These are phyloP conservation scores for Neurospora sp. DNA, from an alignment of 495 filamentous ascomycete species.

Conservation along the genomic window DNA sequence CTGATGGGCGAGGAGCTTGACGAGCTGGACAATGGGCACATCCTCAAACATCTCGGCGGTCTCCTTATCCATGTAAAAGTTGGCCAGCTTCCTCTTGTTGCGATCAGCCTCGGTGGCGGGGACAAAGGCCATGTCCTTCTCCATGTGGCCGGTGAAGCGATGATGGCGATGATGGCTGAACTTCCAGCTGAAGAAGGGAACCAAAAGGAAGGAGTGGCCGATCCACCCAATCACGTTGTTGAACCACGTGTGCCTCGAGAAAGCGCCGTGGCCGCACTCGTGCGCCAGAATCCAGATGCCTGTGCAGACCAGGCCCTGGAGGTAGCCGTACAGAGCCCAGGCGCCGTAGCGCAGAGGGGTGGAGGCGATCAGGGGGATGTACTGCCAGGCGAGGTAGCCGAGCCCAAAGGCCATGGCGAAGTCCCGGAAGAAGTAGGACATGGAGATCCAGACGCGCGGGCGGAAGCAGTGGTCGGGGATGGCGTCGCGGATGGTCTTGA, in stretches of 20 bases:
- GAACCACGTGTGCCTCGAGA: conserved; percentile 64
- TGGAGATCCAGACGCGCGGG: conserved; percentile 49
- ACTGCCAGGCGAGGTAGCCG: conserved; percentile 57
- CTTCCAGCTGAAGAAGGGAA: conserved; percentile 90
- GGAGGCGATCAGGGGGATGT: conserved; percentile 47
- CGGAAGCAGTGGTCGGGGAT: conserved; percentile 76
- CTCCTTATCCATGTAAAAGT: conserved; percentile 34
- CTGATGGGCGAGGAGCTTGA: conserved; percentile 70
- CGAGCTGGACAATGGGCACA: conserved; percentile 71
- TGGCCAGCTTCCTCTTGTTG: conserved; percentile 50
- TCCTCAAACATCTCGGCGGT: conserved; percentile 79
- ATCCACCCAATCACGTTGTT: conserved; percentile 81
- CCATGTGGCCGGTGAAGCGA: conserved; percentile 89
- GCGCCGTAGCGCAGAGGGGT: conserved; percentile 40
- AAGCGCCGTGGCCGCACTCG: conserved; percentile 82
- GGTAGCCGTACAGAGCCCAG: conserved; percentile 59
- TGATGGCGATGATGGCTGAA: conserved; percentile 90
- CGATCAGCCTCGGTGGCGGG: conserved; percentile 70
- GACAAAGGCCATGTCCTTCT: conserved; percentile 96
- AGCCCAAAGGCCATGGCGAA: conserved; percentile 46
- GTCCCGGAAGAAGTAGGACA: conserved; percentile 63
- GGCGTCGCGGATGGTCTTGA: conserved; percentile 69
- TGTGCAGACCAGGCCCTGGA: conserved; percentile 71
- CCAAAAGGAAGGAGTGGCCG: conserved; percentile 68
- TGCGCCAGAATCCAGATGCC: conserved; percentile 80